Conservation (phyloP, 2,329 filamentous ascomycete genomes). For the Zymoseptoria ardabiliae region DNA sequence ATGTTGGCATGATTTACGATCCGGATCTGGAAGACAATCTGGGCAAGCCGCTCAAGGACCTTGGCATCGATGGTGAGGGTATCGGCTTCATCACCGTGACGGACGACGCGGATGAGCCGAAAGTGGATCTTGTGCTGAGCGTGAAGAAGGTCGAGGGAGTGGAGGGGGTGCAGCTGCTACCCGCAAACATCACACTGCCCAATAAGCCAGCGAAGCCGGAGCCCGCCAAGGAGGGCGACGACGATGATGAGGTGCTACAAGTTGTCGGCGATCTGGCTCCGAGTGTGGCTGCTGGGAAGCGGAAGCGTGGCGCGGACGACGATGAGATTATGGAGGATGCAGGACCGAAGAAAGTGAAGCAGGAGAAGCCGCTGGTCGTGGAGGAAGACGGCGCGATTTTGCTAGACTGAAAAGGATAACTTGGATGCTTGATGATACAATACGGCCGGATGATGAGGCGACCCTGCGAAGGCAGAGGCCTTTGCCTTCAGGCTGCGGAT, state of each 20-base stretch:
- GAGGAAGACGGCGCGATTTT: slow-evolving; percentile 26
- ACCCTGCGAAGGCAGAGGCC: neutral
- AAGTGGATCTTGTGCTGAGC: slow-evolving; percentile 69
- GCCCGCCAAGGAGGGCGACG: slow-evolving; percentile 13
- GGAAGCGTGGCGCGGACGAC: slow-evolving; percentile 25
- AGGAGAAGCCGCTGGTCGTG: slow-evolving; percentile 16
- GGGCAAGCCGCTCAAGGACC: slow-evolving; percentile 66
- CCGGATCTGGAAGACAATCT: slow-evolving; percentile 83
- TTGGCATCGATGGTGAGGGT: slow-evolving; percentile 56
- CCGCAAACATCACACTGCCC: slow-evolving; percentile 14
- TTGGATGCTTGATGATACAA: neutral
- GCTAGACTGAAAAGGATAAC: slow-evolving; percentile 19
- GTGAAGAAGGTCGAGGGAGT: slow-evolving; percentile 7
- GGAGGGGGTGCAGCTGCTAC: slow-evolving; percentile 11
- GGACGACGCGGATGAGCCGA: slow-evolving; percentile 72
- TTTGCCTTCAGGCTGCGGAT: neutral
- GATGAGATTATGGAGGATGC: slow-evolving; percentile 16
- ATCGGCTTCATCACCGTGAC: slow-evolving; percentile 75
- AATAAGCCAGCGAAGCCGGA: slow-evolving; percentile 16
- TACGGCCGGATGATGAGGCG: neutral
- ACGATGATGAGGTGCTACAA: slow-evolving; percentile 7
- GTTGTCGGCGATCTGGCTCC: neutral
- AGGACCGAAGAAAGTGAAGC: slow-evolving; percentile 19
- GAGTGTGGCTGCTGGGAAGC: slow-evolving; percentile 7
- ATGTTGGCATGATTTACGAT: slow-evolving; percentile 76